Evolutionary conservation across 805 yeast genomes (phyloP).

Genomic region (Cyberlindnera bimundalis): DNA sequence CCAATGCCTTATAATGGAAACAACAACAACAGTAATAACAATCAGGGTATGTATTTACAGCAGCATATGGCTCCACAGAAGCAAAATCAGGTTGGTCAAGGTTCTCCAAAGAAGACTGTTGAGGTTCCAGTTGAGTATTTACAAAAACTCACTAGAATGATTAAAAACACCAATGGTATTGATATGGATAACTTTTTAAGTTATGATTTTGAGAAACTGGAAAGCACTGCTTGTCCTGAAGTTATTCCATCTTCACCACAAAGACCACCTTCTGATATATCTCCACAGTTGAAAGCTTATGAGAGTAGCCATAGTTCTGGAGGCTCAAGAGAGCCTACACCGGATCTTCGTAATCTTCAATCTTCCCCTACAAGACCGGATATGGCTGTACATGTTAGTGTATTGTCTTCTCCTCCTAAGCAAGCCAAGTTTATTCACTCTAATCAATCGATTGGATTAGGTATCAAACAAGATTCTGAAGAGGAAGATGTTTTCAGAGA

Average conservation of each 20-base stretch:
- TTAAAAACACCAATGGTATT: slow-evolving; percentile 22
- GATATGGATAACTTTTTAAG: slow-evolving; percentile 21
- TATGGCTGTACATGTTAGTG: slow-evolving; percentile 1
- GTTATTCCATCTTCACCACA: slow-evolving; percentile 11
- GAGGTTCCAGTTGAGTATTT: slow-evolving; percentile 28
- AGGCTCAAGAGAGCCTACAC: slow-evolving; percentile 12
- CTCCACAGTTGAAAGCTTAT: slow-evolving; percentile 10
- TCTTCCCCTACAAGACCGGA: slow-evolving; percentile 8
- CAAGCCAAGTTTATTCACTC: slow-evolving; percentile 13
- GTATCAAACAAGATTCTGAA: slow-evolving; percentile 17
- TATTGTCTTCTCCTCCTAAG: slow-evolving; percentile 12
- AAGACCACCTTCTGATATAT: slow-evolving; percentile 11
- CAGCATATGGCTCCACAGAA: slow-evolving; percentile 17
- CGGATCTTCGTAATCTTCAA: no score
- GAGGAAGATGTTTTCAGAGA: slow-evolving; percentile 32
- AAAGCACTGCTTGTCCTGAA: slow-evolving; percentile 3
- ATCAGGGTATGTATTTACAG: slow-evolving; percentile 6
- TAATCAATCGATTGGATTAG: slow-evolving; percentile 14
- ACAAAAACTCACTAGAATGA: slow-evolving; percentile 23
- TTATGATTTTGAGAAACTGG: slow-evolving; percentile 17
- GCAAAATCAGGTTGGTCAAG: slow-evolving; percentile 2
- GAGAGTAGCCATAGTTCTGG: slow-evolving; percentile 8
- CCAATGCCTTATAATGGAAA: neutral
- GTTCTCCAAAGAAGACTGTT: slow-evolving; percentile 19
- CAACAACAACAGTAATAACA: neutral